Conservation (phyloP, 2,329 filamentous ascomycete genomes). For the Penicillium sp. region DNA sequence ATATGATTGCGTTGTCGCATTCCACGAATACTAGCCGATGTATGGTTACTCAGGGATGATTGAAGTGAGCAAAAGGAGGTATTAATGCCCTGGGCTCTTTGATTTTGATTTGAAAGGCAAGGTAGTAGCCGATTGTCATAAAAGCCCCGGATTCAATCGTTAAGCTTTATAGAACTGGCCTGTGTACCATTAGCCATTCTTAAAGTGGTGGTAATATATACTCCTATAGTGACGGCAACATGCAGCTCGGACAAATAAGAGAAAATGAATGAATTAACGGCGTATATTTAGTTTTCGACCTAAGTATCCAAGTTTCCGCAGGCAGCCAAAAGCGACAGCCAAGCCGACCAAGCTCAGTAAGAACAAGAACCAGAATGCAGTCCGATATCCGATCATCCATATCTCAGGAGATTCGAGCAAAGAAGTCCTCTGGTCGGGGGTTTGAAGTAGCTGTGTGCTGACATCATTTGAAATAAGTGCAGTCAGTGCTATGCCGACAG, state of each 20-base stretch:
- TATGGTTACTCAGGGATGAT: conserved; percentile 5
- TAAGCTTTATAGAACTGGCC: not conserved
- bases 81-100: not conserved
- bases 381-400: conserved; percentile 4
- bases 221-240: not conserved
- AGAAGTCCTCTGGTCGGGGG: not conserved
- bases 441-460: not conserved
- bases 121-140: not conserved
- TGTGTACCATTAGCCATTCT: not conserved
- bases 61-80: not conserved
- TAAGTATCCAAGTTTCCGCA: conserved; percentile 3
- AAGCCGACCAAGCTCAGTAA: not conserved
- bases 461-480: conserved; percentile 2
- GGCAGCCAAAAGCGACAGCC: not conserved
- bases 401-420: not conserved
- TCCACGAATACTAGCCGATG: conserved; percentile 3
- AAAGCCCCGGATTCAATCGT: not conserved
- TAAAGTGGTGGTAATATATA: too few relatives aligned
- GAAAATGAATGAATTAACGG: not conserved
- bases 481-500: conserved; percentile 2
- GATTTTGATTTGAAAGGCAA: not conserved
- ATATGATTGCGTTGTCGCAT: not conserved
- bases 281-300: not conserved
- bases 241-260: too few relatives aligned
- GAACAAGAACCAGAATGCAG: conserved; percentile 5